These are phyloP conservation scores for Botryotinia narcissicola DNA, from an alignment of 2,329 filamentous ascomycete species.

Conservation along the genomic window DNA sequence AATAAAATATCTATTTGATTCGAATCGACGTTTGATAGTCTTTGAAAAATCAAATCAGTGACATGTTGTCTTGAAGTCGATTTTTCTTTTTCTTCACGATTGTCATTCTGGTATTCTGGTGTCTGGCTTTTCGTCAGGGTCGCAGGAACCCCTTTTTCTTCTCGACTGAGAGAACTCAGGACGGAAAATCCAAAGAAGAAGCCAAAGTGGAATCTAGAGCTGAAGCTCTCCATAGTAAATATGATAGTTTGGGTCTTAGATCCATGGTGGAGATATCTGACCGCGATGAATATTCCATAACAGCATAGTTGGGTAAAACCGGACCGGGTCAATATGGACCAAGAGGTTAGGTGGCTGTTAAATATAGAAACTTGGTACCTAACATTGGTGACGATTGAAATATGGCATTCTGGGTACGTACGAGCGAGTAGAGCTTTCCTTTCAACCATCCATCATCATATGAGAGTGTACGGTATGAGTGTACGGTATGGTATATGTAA, in stretches of 20 bases:
- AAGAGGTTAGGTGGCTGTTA: not conserved
- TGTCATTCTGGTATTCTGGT: not conserved
- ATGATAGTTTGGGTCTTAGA: slow-evolving; percentile 10
- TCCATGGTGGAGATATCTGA: slow-evolving; percentile 13
- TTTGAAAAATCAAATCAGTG: not conserved
- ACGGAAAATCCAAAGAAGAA: not conserved
- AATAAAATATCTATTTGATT: not conserved
- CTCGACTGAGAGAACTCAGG: not conserved
- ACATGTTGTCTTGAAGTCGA: not conserved
- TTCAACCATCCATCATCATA: not conserved
- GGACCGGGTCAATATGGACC: not conserved
- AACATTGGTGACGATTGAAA: not conserved
- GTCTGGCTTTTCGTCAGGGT: not conserved
- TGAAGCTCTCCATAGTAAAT: slow-evolving; percentile 11
- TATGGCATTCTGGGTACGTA: not conserved
- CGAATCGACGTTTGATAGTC: not conserved
- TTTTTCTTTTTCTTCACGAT: not conserved
- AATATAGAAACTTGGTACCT: slow-evolving; percentile 6
- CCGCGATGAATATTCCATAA: slow-evolving; percentile 3
- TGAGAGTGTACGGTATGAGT: too few species aligned
- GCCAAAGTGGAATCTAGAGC: not conserved
- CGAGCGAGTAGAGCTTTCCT: not conserved
- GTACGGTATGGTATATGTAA: too few species aligned
- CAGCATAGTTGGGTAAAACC: not conserved
- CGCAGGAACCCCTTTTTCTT: slow-evolving; percentile 4